Evolutionary conservation across 805 yeast species (phyloP), one percentile per base, ranked within the genome.

Genomic region (Maudiozyma pseudohumilis): DNA sequence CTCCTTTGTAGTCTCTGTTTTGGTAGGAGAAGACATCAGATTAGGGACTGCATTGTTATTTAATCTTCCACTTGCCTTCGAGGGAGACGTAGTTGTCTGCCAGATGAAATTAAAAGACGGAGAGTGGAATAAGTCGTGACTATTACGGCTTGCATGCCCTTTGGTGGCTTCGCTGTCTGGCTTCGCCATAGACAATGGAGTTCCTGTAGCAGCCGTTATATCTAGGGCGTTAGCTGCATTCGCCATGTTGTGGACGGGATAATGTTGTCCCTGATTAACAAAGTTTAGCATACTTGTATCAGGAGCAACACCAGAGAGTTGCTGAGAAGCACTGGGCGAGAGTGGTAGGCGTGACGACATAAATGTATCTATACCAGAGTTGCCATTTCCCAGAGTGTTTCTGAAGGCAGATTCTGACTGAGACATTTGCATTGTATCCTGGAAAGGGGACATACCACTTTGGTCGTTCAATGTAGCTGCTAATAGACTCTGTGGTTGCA

Each of bases 31-130:
- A 21, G 26, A 10, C 11, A 31, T 7, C 3, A 30, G 11, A 37
- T 23, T 26, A 20, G 29, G n/a, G 10, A 6, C 28, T 15, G 13
- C 17, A 31, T 21, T 19, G 27, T 9, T 27, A 11, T 17, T 10
- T 10, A 12, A 17, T 12, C 33, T 32, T 10, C 16, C 9, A n/a
- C 16, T 12, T n/a, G 11, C 32, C n/a, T 38, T 35, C 4, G 37
- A 26, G 3, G 46, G 33, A 5, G 46, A 32, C 9, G 39, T 22
- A 18, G 40, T 28, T 7, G 41, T 36, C 31, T 51, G 51, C 60
- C 60, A 55, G 19, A 52, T 44, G 39, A 45, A 48, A 36, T 47
- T 53, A 26, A 52, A 54, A 11, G 50, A 44, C 28, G 56, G 50
- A 3, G 60, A 43, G 21, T 42, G 47, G 34, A 52, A 48, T 15